Evolutionary conservation across 139 green algal genomes (phyloP), one percentile per base, ranked within the genome.

Genomic region (Gonium pectorale): DNA sequence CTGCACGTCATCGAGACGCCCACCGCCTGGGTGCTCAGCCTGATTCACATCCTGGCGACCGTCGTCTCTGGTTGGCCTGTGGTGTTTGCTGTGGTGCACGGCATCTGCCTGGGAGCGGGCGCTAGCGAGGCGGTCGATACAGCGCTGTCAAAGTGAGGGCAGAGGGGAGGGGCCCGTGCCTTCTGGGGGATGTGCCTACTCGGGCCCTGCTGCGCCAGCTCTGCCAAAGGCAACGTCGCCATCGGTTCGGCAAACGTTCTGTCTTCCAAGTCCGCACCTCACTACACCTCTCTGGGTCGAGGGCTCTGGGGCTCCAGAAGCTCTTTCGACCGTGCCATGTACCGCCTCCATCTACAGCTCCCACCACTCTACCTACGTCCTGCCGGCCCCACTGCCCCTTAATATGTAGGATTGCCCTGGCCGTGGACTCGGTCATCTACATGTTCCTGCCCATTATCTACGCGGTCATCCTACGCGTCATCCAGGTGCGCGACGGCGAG

Each of bases 1-100:
- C 64, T 79, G n/a, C 79, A 86, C 64, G 79, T 86, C 38, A 68
- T 72, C 27, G 79, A 86, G 64, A 78, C 40, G 11, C 79, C 79
- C 66, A 86, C 35, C 1, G 79, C 79, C 38, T 86, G 79, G 79
- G 63, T 77, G 66, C 79, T 86, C 8, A 67, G 40, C 38, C 64
- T 86, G 9, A 35, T 66, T 15, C 79, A 86, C 79, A 86, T 86
- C 64, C n/a, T 77, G 29, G 64, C 46, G 46, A 86, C 79, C 46
- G 79, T 86, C 24, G 64, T 86, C 24, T 69, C 40, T 2, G 79
- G 79, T 66, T 86, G 66, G 64, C 79, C 79, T 5, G 22, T 86
- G 9, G 27, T 86, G 22, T 86, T n/a, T 35, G 72, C 72, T 6
- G 37, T 68, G 8, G 72, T 67, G 52, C 72, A 80, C 49, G 52